Evolutionary conservation across 2,329 filamentous ascomycete species (phyloP).

Genomic region (Diaporthe nobilis): DNA sequence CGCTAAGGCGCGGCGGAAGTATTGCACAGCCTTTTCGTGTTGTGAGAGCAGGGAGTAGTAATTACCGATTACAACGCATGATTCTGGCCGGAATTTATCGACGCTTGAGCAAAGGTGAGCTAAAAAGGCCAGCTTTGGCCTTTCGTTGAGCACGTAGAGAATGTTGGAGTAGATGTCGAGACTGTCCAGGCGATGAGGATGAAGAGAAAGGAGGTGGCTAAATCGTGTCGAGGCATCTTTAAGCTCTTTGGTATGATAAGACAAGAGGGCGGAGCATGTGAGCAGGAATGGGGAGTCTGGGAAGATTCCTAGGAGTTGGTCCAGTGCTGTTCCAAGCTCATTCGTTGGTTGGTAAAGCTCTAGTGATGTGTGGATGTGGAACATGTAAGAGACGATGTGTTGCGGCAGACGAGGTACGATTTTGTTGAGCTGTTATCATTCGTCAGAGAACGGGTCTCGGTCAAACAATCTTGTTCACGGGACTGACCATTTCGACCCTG

Average conservation of each 20-base stretch:
- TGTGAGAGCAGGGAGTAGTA: conserved; percentile 96
- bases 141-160: conserved; percentile 89
- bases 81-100: conserved; percentile 97
- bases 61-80: conserved; percentile 96
- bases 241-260: conserved; percentile 91
- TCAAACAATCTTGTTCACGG: background rate
- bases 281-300: conserved; percentile 90
- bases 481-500: conserved; percentile 83
- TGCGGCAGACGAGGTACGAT: conserved; percentile 82
- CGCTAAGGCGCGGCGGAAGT: conserved; percentile 93
- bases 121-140: conserved; percentile 91
- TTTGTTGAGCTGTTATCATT: conserved; percentile 73
- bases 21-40: conserved; percentile 98
- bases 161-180: conserved; percentile 98
- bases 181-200: conserved; percentile 83
- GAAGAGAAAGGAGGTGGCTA: conserved; percentile 83
- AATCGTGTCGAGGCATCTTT: conserved; percentile 77
- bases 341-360: conserved; percentile 91
- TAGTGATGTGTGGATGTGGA: conserved; percentile 90
- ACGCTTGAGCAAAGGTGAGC: conserved; percentile 91
- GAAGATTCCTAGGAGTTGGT: conserved; percentile 86
- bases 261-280: conserved; percentile 88
- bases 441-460: conserved; percentile 43
- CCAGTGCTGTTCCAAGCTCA: conserved; percentile 79
- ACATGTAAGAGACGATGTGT: conserved; percentile 94